Evolutionary conservation across 164 flowering plant species (phyloP).

Genomic region (Dillenia suffruticosa): DNA sequence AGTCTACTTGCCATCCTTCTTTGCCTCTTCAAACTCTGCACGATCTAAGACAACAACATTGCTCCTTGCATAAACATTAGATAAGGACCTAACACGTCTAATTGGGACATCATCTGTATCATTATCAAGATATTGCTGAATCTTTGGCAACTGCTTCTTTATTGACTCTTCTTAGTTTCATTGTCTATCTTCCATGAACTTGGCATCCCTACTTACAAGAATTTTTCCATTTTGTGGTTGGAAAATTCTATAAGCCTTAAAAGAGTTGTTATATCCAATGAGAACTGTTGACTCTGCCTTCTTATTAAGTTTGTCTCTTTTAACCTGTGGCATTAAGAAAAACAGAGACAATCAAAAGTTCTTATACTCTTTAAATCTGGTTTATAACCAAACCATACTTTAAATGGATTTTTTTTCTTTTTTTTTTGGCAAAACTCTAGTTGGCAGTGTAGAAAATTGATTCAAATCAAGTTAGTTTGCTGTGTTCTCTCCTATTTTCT

Average conservation of each 20-base stretch:
- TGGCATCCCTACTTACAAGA: constrained; percentile 1
- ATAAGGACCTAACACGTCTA: background rate
- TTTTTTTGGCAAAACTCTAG: no score
- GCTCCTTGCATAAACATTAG: background rate
- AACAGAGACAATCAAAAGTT: background rate
- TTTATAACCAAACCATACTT: background rate
- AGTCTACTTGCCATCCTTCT: background rate
- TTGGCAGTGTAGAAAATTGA: no score
- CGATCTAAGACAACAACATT: background rate
- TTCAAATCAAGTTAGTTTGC: no score
- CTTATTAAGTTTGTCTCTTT: background rate
- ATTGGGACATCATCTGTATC: background rate
- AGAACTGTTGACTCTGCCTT: background rate
- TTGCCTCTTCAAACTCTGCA: background rate
- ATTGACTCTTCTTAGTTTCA: background rate
- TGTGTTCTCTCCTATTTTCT: no score
- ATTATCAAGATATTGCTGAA: background rate
- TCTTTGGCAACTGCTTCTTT: background rate
- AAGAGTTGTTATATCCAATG: background rate
- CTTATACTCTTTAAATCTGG: background rate
- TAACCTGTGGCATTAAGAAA: constrained; percentile 1
- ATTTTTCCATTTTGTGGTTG: background rate
- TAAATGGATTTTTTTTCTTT: background rate
- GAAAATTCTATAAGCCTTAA: background rate
- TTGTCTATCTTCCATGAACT: background rate